phyloP scores from a whole-genome alignment of 257 asterid species.

The Solanum ossicruentum region DNA sequence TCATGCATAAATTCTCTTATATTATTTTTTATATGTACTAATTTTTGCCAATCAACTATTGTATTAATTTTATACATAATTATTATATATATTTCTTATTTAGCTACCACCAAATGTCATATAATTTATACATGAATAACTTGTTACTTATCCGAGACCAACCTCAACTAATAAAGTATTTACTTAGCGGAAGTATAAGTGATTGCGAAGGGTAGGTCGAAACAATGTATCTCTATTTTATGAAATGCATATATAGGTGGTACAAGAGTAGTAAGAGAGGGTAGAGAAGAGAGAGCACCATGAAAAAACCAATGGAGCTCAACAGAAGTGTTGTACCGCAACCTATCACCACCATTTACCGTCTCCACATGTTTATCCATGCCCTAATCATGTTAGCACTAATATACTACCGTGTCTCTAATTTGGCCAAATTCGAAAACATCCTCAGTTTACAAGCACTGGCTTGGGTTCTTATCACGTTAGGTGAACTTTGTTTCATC shows the following conservation, averaged over 20 bases:
- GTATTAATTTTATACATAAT: no score
- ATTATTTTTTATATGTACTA: not conserved
- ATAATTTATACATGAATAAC: no score
- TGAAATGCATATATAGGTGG: not conserved
- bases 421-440: not conserved
- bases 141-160: no score
- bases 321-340: not conserved
- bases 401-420: not conserved
- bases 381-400: not conserved
- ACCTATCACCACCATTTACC: not conserved
- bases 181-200: not conserved
- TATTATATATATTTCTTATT: no score
- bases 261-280: not conserved
- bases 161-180: not conserved
- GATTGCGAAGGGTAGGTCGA: not conserved
- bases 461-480: constrained; percentile 6
- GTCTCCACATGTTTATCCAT: not conserved
- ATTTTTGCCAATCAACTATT: not conserved
- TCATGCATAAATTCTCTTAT: not conserved
- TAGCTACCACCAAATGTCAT: not conserved
- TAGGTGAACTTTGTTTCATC: constrained; percentile 20
- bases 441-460: not conserved
- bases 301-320: not conserved
- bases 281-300: not conserved
- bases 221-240: no score